Evolutionary conservation across 495 filamentous ascomycete genomes (phyloP), one percentile per base, ranked within the genome.

Genomic region (Tuber brumale): DNA sequence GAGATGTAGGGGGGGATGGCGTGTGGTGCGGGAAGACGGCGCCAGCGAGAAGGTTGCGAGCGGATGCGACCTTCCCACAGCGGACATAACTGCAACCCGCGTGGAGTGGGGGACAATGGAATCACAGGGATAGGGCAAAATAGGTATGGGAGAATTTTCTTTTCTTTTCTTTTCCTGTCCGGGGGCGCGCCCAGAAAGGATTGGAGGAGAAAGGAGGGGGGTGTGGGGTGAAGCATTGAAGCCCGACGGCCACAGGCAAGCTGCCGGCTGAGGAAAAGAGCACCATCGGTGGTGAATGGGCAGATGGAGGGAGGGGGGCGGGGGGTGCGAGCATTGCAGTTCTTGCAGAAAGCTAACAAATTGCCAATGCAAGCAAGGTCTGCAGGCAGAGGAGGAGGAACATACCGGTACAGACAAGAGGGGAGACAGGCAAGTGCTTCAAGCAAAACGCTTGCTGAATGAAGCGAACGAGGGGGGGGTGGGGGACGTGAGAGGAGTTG

Each of bases 121-220:
- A 84, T 81, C 77, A 84, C 83, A 84, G 81, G 84, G 86, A 82
- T 81, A 82, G 76, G 76, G 76, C 73, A 79, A 76, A 79, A 79
- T 73, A 72, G 76, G 72, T 75, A 71, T 79, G 78, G 78, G 76
- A 80, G 73, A 80, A 79, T 80, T 80, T 70, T 79, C 77, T 80
- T 80, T 80, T 75, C 76, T 75, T 80, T 78, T 71, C 73, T 72
- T 80, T 79, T 79, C 71, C 71, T 72, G 70, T 41, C 76, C 70
- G 72, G 45, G 66, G 71, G 74, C 57, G 70, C 45, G 51, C 76
- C 78, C 73, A 82, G 75, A 66, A 74, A 75, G 76, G 76, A 69
- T 73, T 71, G 75, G 77, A 72, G 78, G 70, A 80, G 79, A 71
- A 66, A 81, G 76, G 71, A 76, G 80, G 74, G 77, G 57, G 57